Base-by-base conservation (phyloP, 2,329 filamentous ascomycete species). In the Colletotrichum australisinense region DNA sequence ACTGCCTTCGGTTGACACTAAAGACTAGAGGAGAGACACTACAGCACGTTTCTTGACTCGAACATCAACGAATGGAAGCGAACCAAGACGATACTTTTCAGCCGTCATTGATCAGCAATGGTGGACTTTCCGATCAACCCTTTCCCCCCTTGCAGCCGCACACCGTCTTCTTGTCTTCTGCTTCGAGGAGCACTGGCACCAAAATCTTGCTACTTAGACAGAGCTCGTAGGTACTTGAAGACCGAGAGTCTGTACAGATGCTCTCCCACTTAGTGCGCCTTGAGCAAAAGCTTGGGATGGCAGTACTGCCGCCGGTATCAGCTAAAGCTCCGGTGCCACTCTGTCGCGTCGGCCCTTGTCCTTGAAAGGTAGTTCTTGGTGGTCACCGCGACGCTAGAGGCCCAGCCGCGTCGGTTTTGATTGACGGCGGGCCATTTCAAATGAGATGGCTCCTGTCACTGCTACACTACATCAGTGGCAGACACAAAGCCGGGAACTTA, bases 281-380 rank as follows among this genome's bases (percentile, higher is more conserved):
- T 30, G n/a, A 46, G 16, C n/a, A 52, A 24, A n/a, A 69, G 12
- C 52, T 62, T 35, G 24, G 12, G 26, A 53, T 35, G 22, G 56
- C 49, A 67, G 57, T 58, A 53, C 56, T 22, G 32, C 35, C 56
- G n/a, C 26, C 24, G 28, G 46, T 59, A 57, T 26, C 42, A 66
- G 56, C 60, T 35, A 55, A 56, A 42, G 68, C 64, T 38, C 30
- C 30, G 42, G n/a, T 24, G 24, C 30, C 38, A 57, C 63, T 58
- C 56, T 19, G 35, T 63, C 30, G 42, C 24, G 14, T 63, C 64
- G 49, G 59, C 11, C 67, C 42, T 59, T 73, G 28, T 49, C 60
- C 67, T 52, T 26, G 67, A 66, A 62, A 65, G 46, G 67, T 46
- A 66, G 38, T 53, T 60, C 46, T 28, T 56, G 56, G 35, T 52